Evolutionary conservation across 2,329 filamentous ascomycete genomes (phyloP), one percentile per base, ranked within the genome.

Genomic region (Furcasterigmium sp.): DNA sequence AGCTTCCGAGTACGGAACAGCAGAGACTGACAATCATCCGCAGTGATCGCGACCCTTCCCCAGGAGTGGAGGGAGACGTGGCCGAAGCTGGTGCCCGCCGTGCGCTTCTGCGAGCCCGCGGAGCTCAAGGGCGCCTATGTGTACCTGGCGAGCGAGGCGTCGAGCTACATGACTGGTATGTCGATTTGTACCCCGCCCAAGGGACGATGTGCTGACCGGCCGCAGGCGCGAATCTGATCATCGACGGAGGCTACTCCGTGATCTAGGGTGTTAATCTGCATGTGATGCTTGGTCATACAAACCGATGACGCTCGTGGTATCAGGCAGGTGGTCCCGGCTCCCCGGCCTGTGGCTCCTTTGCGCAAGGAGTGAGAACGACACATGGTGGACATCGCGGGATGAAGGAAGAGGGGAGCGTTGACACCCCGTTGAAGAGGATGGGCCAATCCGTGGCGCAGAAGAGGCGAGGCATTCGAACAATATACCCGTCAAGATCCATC

Each of bases 111-210:
- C 32, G 44, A 46, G 8, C 46, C 46, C 13, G 46, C 45, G 5
- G 46, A 49, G 37, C 28, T 47, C 30, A 76, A 83, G 39, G 84
- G 84, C 5, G 82, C 84, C 2, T 83, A 82, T 3, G 75, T 67
- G 8, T 68, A 59, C 39, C 48, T 65, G 19, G 61, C 63, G 7
- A 66, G 63, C 38, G 60, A 67, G 44, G 64, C 65, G 5, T 63
- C 60, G 25, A 64, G 61, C 39, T 68, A 66, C 44, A 65, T 68
- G 63, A 67, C 63, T 8, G 63, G 63, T 55, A 75, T 17, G 32
- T 35, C 5, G 4, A 35, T 9, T 6, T 3, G n/a, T 35, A 5
- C n/a, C 6, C 11, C 18, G 32, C 7, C 8, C n/a, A 9, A 10
- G 8, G 15, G 8, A 15, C 14, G 17, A 2, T 35, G 32, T 35